Evolutionary conservation across 331 rosid species (phyloP).

Genomic region (Dryas integrifolia): DNA sequence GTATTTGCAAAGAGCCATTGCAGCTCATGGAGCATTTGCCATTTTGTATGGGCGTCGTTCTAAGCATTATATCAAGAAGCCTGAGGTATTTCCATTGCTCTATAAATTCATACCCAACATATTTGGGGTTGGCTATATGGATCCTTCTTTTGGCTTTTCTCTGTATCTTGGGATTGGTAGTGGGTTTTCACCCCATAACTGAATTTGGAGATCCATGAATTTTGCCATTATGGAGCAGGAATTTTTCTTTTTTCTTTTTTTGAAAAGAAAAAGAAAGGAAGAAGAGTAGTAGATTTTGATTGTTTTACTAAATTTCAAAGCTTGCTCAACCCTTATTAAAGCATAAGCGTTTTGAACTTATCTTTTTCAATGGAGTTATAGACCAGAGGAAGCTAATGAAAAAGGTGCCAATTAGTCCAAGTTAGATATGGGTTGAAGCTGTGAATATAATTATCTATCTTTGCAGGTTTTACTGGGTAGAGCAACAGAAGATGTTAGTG

Average conservation of each 20-base stretch:
- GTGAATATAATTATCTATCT: conserved; percentile 17
- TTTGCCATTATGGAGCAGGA: conserved; percentile 3
- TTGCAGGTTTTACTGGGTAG: conserved; percentile 90
- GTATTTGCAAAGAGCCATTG: conserved; percentile 69
- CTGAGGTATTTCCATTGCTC: conserved; percentile 57
- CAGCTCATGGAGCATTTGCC: conserved; percentile 83
- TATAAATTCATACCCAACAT: conserved; percentile 13
- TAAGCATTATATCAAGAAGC: conserved; percentile 78
- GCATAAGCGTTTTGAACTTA: neutral
- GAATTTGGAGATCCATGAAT: conserved; percentile 12
- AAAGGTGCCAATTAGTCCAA: conserved; percentile 15
- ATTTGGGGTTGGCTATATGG: conserved; percentile 8
- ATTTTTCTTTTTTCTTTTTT: neutral
- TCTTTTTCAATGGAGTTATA: neutral
- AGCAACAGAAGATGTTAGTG: conserved; percentile 59
- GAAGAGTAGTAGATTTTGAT: neutral
- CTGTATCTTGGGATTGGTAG: neutral
- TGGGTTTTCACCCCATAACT: conserved; percentile 7
- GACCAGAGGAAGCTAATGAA: conserved; percentile 23
- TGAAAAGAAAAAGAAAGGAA: neutral
- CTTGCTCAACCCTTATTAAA: neutral
- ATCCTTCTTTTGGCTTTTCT: neutral
- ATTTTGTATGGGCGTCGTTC: conserved; percentile 64
- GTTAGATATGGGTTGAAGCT: conserved; percentile 13
- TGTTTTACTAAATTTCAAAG: neutral